Evolutionary conservation across 345 rosid species (phyloP).

Genomic region (Cardamine resedifolia): DNA sequence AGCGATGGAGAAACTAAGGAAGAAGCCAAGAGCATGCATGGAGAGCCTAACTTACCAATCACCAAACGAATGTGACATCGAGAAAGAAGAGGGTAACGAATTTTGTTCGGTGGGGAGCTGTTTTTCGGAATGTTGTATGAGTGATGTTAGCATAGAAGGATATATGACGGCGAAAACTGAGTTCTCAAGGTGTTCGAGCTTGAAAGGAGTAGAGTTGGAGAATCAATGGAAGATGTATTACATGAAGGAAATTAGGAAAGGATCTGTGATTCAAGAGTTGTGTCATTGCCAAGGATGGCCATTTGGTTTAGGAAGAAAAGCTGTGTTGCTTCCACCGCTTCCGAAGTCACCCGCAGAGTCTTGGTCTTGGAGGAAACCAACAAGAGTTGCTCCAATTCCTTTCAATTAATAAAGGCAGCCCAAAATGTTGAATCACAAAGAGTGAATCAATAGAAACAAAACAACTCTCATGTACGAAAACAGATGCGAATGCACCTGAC

Average conservation of each 20-base stretch:
- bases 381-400: slow-evolving; percentile 40
- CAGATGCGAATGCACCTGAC: no score
- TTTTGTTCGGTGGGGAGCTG: slow-evolving; percentile 64
- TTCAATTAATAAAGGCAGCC: slow-evolving; percentile 18
- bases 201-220: slow-evolving; percentile 33
- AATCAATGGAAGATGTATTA: slow-evolving; percentile 42
- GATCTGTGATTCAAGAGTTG: slow-evolving; percentile 61
- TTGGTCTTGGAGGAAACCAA: slow-evolving; percentile 79
- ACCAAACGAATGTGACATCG: slow-evolving; percentile 25
- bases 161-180: slow-evolving; percentile 54
- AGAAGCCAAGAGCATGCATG: slow-evolving; percentile 43
- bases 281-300: slow-evolving; percentile 94
- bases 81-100: slow-evolving; percentile 42
- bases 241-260: slow-evolving; percentile 44
- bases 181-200: slow-evolving; percentile 65
- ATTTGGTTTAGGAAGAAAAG: slow-evolving; percentile 81
- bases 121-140: slow-evolving; percentile 55
- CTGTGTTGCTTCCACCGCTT: slow-evolving; percentile 75
- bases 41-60: slow-evolving; percentile 49
- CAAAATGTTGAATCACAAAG: background rate
- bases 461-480: slow-evolving; percentile 6
- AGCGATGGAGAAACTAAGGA: slow-evolving; percentile 76
- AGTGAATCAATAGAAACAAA: background rate
- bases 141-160: slow-evolving; percentile 54
- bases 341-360: slow-evolving; percentile 92